Evolutionary conservation across 345 rosid genomes (phyloP), one percentile per base, ranked within the genome.

Genomic region (Salix arbutifolia): DNA sequence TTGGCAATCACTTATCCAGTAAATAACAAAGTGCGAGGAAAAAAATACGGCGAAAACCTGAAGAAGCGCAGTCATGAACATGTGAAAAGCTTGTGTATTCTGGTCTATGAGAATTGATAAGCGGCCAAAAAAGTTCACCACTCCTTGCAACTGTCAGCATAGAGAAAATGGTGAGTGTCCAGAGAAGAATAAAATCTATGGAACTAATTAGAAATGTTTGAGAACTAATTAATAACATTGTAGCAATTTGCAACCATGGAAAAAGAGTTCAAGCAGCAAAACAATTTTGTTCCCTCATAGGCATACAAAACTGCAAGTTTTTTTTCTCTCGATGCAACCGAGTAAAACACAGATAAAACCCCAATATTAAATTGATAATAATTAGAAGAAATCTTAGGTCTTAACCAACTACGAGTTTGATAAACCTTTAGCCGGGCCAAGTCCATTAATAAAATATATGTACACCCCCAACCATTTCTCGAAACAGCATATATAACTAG

Each of bases 31-130:
- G 46, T 16, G 31, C 6, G 26, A 68, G 77, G 68, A 37, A 21
- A 52, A 7, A 46, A 16, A 26, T 13, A 66, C 46, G 58, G 35
- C 42, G 42, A 52, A 76, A 62, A 94, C 97, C 97, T 94, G 97
- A 81, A 94, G 97, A 82, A 94, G 90, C 14, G 98, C 94, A 77
- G 92, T 76, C 94, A 94, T 94, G 78, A 92, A 91, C 94, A 92
- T 86, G 82, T 91, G 97, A 81, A 92, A 87, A 53, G 98, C 94
- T 80, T 92, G 95, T 21, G 98, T 89, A 80, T 94, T 92, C 85
- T 90, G 97, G 80, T 90, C 97, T 77, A 94, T 85, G 77, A 94
- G 84, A 80, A 94, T 85, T 17, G 97, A 84, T 76, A 94, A 72
- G 69, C 94, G 89, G 75, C 98, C 98, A 80, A 88, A 92, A 80